Evolutionary conservation across 345 rosid genomes (phyloP).

Genomic region (Eucalyptus paniculata): DNA sequence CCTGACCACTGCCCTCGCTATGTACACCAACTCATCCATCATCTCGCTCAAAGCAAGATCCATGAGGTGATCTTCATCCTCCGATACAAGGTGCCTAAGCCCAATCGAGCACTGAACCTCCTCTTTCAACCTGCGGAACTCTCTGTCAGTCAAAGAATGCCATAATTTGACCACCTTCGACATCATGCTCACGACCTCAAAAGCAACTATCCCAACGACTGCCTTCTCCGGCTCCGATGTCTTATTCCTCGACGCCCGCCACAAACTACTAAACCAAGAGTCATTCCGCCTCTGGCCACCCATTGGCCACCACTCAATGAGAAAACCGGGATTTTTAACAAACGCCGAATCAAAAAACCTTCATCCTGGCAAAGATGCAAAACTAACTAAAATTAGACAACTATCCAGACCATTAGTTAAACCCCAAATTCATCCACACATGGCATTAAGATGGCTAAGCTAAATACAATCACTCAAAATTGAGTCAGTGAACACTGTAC

Average conservation of each 20-base stretch:
- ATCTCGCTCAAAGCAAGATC: constrained; percentile 50
- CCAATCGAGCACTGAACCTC: constrained; percentile 34
- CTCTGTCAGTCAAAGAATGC: constrained; percentile 32
- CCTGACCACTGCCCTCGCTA: constrained; percentile 31
- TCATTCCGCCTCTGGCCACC: constrained; percentile 30
- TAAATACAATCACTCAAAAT: too few species aligned
- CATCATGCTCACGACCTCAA: constrained; percentile 48
- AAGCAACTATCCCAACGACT: constrained; percentile 43
- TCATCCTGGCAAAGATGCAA: not conserved
- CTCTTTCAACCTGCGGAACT: constrained; percentile 25
- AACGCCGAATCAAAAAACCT: not conserved
- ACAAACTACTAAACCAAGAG: constrained; percentile 36
- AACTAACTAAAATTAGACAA: not conserved
- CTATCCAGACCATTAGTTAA: not conserved
- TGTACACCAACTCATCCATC: constrained; percentile 25
- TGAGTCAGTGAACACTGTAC: not conserved
- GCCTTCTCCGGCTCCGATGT: constrained; percentile 20
- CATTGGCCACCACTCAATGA: not conserved
- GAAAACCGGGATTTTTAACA: not conserved
- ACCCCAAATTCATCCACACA: not conserved
- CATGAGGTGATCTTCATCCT: constrained; percentile 32
- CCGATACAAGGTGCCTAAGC: constrained; percentile 30
- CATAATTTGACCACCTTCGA: constrained; percentile 38
- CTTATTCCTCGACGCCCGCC: constrained; percentile 25
- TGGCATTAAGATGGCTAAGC: not conserved